Conservation (phyloP, 1,284 basidiomycete species). For the Rhodotorula mucilaginosa region DNA sequence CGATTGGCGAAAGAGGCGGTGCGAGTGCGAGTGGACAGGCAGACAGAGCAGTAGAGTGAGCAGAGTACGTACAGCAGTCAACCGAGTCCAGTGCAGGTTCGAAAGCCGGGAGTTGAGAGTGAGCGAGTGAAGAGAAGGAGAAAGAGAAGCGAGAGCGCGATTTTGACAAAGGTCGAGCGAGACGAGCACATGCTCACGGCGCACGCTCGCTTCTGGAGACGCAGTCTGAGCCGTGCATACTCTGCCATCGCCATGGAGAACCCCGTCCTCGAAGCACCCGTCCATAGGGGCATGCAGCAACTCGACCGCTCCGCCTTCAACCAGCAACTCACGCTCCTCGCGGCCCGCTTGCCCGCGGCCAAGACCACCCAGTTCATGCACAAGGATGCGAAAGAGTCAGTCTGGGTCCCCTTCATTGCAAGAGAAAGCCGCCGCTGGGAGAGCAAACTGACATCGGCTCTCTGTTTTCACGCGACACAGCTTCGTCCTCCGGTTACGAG, state of each 20-base stretch:
- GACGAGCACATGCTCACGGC: conserved; percentile 15
- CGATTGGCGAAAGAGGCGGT: not conserved
- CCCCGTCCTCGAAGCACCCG: conserved; percentile 44
- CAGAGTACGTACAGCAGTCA: no score
- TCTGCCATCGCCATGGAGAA: conserved; percentile 1
- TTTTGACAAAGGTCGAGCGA: not conserved
- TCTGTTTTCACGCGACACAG: conserved; percentile 52
- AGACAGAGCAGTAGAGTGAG: no score
- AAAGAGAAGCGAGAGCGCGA: not conserved
- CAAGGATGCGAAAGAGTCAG: conserved; percentile 50
- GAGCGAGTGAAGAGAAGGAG: conserved; percentile 11
- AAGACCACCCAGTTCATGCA: conserved; percentile 61
- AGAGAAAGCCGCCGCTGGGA: not conserved
- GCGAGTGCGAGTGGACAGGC: not conserved
- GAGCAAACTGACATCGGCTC: conserved; percentile 39
- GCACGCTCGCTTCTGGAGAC: not conserved
- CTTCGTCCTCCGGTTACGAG: conserved; percentile 52
- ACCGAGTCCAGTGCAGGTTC: no score
- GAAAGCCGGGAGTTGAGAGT: not conserved
- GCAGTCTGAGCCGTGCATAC: not conserved
- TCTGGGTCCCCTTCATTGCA: not conserved
- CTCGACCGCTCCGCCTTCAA: conserved; percentile 66
- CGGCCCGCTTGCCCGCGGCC: conserved; percentile 61
- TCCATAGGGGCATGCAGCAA: conserved; percentile 46
- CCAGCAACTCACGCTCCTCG: conserved; percentile 64